Percentiles rank a stretch among this genome's conserved stretches.
Conservation (phyloP, 2,329 filamentous ascomycete genomes). For the Claviceps africana region DNA sequence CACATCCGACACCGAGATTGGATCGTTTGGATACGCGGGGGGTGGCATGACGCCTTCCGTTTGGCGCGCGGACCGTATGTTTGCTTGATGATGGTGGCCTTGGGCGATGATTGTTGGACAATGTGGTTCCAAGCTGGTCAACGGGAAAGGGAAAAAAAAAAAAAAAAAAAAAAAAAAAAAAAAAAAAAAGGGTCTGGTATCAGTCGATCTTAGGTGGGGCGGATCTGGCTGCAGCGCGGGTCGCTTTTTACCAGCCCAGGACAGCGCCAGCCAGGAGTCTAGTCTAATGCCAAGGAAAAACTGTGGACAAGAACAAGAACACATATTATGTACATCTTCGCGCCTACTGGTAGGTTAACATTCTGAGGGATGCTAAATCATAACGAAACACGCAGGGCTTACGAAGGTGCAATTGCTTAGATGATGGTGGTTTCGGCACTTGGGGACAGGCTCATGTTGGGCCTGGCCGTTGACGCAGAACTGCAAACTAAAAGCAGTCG, state of each 20-base stretch:
- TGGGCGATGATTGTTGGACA: neutral
- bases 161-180: slow-evolving; percentile 1
- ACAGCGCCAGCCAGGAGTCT: neutral
- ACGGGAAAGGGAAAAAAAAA: neutral
- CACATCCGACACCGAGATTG: neutral
- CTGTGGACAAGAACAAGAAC: neutral
- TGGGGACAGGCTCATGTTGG: neutral
- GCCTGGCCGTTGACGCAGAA: neutral
- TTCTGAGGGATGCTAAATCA: neutral
- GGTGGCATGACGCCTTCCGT: neutral
- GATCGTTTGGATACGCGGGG: neutral
- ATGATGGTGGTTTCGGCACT: neutral
- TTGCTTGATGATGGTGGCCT: neutral
- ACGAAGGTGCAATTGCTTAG: neutral
- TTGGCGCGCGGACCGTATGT: neutral
- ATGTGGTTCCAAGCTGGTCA: neutral
- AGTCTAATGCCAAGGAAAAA: neutral
- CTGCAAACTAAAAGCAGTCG: neutral
- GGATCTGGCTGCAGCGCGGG: neutral
- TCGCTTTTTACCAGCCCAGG: neutral
- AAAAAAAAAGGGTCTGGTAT: neutral
- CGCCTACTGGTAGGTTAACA: too few relatives aligned
- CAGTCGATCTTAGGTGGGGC: neutral
- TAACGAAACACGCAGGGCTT: too few relatives aligned
- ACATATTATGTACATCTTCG: too few relatives aligned